Percentiles rank a stretch among this genome's conserved stretches.
These are phyloP conservation scores for Micromonas pusilla DNA, from an alignment of 139 green algal species.

Conservation along the genomic window DNA sequence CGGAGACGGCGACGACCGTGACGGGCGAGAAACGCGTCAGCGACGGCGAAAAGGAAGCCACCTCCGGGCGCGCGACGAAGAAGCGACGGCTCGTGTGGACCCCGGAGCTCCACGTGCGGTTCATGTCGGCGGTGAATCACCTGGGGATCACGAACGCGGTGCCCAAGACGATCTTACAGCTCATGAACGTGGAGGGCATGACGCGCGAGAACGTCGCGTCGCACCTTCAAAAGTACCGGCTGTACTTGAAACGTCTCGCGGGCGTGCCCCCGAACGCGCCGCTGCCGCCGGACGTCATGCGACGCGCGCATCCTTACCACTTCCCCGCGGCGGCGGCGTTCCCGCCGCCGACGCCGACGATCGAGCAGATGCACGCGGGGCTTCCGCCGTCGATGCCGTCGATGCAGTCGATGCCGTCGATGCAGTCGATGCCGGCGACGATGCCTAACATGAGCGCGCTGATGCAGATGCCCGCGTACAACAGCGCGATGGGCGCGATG, in stretches of 20 bases:
- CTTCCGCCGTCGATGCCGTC: neutral
- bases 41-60: neutral
- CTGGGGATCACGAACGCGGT: slow-evolving; percentile 87
- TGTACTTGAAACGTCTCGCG: slow-evolving; percentile 57
- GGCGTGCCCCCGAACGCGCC: neutral
- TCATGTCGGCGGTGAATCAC: slow-evolving; percentile 88
- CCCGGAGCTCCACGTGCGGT: slow-evolving; percentile 62
- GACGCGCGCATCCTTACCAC: neutral
- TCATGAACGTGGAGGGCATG: slow-evolving; percentile 86
- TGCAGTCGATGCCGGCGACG: neutral
- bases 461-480: no score
- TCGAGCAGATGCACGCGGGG: neutral
- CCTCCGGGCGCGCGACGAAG: neutral
- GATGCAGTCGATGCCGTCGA: neutral
- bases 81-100: slow-evolving; percentile 49
- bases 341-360: neutral
- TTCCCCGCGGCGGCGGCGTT: neutral
- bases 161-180: slow-evolving; percentile 88
- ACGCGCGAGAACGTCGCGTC: slow-evolving; percentile 88
- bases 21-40: neutral
- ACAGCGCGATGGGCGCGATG: no score
- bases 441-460: no score
- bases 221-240: slow-evolving; percentile 88
- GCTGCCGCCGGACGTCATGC: neutral
- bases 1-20: neutral